Conservation (phyloP, 768 basidiomycete genomes). For the Rhodosporidiobolus sp. region DNA sequence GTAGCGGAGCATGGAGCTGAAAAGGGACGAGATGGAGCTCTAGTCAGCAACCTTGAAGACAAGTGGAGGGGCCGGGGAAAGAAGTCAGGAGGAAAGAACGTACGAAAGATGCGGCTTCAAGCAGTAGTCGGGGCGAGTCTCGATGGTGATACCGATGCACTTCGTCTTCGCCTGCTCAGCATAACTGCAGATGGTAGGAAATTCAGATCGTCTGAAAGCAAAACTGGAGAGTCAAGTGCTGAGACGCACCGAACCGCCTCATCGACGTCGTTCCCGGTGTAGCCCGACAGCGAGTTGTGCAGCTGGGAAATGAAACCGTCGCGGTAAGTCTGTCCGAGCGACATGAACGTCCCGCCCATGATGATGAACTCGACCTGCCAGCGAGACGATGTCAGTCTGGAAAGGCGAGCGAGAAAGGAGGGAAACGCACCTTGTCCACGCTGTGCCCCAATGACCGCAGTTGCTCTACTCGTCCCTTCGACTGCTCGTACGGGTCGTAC, state of each 20-base stretch:
- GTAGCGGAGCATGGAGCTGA: constrained; percentile 95
- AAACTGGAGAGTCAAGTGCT: neutral
- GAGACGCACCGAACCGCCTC: constrained; percentile 76
- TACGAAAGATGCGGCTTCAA: constrained; percentile 90
- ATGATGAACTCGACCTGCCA: constrained; percentile 36
- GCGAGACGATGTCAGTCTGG: neutral
- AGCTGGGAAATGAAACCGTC: constrained; percentile 89
- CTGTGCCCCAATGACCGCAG: constrained; percentile 91
- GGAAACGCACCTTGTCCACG: constrained; percentile 79
- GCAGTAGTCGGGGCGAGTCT: constrained; percentile 97
- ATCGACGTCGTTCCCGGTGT: constrained; percentile 84
- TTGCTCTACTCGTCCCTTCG: constrained; percentile 90
- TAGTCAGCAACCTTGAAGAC: too few relatives aligned
- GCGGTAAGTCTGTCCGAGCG: constrained; percentile 95
- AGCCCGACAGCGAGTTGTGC: constrained; percentile 93
- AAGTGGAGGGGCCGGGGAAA: neutral
- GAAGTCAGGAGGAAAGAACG: constrained; percentile 8
- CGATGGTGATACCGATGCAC: constrained; percentile 97
- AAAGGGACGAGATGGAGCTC: neutral
- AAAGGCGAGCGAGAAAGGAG: too few relatives aligned
- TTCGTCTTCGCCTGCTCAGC: constrained; percentile 98
- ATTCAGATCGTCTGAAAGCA: neutral
- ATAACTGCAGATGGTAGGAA: constrained; percentile 56
- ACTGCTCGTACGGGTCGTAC: constrained; percentile 96
- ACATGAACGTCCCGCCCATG: constrained; percentile 98